phyloP scores from a whole-genome alignment of 306 rosid species.

The Parietaria judaica region DNA sequence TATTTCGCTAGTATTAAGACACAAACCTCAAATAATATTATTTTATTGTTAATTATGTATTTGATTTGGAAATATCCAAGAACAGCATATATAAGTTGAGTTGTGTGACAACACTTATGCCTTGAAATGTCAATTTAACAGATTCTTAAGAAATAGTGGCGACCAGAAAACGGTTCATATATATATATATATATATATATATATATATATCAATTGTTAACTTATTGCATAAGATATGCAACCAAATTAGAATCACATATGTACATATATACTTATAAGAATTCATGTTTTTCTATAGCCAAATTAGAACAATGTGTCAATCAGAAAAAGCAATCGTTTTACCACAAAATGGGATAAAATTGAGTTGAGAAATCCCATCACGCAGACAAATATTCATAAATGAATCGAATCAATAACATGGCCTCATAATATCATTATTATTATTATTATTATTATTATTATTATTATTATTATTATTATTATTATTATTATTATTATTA shows the following conservation, averaged over 20 bases:
- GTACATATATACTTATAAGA: not conserved
- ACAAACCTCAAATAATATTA: too few relatives aligned
- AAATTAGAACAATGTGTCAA: slow-evolving; percentile 3
- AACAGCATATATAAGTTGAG: too few relatives aligned
- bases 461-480: too few relatives aligned
- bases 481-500: not conserved
- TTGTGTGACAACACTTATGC: too few relatives aligned
- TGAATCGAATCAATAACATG: not conserved
- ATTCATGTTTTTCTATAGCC: not conserved
- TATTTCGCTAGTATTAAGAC: too few relatives aligned
- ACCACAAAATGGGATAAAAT: not conserved
- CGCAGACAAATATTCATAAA: not conserved
- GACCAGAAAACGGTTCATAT: not conserved
- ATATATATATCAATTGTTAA: not conserved
- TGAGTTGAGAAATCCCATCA: slow-evolving; percentile 6
- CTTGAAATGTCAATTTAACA: too few relatives aligned
- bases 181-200: not conserved
- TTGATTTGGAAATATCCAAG: too few relatives aligned
- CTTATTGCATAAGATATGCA: too few relatives aligned
- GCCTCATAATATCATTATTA: not conserved
- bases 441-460: not conserved
- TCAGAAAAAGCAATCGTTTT: not conserved
- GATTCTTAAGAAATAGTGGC: too few relatives aligned
- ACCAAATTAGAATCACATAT: too few relatives aligned
- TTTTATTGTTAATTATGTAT: too few relatives aligned